These are phyloP conservation scores for Nannochloropsis salina DNA, from an alignment of 108 stramenopile genomes.

Conservation along the genomic window DNA sequence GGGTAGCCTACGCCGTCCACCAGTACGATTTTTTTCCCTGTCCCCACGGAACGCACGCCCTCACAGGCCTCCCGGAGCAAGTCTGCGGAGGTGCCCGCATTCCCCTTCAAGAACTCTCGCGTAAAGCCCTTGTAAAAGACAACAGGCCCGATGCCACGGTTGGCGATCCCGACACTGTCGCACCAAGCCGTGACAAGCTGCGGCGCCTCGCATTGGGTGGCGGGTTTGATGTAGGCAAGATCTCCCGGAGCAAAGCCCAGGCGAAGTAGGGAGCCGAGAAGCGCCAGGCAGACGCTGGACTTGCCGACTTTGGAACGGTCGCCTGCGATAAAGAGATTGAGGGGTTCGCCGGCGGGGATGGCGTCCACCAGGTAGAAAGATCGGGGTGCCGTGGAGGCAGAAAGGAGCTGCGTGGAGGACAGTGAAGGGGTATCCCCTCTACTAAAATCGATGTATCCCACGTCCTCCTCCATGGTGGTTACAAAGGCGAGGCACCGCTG, in stretches of 20 bases:
- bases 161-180: constrained; percentile 66
- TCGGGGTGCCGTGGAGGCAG: not conserved
- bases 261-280: constrained; percentile 61
- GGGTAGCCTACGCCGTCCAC: constrained; percentile 97
- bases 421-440: no score
- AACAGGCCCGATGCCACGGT: constrained; percentile 79
- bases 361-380: not conserved
- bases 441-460: not conserved
- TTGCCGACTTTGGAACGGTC: constrained; percentile 87
- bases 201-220: constrained; percentile 84
- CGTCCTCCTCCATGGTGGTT: not conserved
- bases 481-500: not conserved
- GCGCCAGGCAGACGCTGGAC: constrained; percentile 75
- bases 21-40: constrained; percentile 61
- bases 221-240: constrained; percentile 94
- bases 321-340: constrained; percentile 72
- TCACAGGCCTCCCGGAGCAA: constrained; percentile 63
- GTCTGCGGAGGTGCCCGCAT: constrained; percentile 49
- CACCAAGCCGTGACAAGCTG: constrained; percentile 82
- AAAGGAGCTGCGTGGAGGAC: no score
- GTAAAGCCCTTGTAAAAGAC: constrained; percentile 95
- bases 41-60: constrained; percentile 66
- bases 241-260: constrained; percentile 58
- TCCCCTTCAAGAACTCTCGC: constrained; percentile 75
- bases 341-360: constrained; percentile 36